A percentile compares a stretch with the other conserved stretches of the same genome.
Conservation (phyloP, 495 filamentous ascomycete genomes). For the Aspergillus ellipticus region DNA sequence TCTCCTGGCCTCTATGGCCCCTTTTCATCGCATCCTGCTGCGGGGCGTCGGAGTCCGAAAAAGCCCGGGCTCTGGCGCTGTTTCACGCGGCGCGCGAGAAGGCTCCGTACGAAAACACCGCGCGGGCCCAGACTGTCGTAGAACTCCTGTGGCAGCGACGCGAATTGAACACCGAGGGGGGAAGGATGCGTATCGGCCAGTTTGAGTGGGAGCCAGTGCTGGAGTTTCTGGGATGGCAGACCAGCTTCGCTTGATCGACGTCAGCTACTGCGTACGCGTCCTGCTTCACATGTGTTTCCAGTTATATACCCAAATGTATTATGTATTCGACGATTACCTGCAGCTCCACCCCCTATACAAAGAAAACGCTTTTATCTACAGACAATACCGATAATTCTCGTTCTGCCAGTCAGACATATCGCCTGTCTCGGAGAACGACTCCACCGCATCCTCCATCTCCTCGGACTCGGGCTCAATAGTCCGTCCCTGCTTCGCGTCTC, state of each 20-base stretch:
- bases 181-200: not conserved
- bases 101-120: conserved; percentile 3
- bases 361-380: conserved; percentile 3
- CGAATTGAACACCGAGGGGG: not conserved
- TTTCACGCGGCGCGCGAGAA: conserved; percentile 1
- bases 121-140: not conserved
- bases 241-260: conserved; percentile 1
- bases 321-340: too few species aligned
- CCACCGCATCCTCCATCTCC: not conserved
- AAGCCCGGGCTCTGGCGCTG: not conserved
- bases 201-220: conserved; percentile 3
- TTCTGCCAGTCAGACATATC: conserved; percentile 14
- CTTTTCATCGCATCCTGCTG: conserved; percentile 8
- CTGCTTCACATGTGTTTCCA: not conserved
- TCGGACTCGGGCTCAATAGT: conserved; percentile 9
- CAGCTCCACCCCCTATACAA: too few species aligned
- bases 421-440: not conserved
- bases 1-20: conserved; percentile 7
- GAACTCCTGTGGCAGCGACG: conserved; percentile 2
- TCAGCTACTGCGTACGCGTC: not conserved
- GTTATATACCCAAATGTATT: not conserved
- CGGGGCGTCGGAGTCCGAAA: not conserved
- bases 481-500: conserved; percentile 6
- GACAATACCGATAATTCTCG: conserved; percentile 6
- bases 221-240: conserved; percentile 7